Evolutionary conservation across 139 green algal species (phyloP).

Genomic region (Chlorella sp.): DNA sequence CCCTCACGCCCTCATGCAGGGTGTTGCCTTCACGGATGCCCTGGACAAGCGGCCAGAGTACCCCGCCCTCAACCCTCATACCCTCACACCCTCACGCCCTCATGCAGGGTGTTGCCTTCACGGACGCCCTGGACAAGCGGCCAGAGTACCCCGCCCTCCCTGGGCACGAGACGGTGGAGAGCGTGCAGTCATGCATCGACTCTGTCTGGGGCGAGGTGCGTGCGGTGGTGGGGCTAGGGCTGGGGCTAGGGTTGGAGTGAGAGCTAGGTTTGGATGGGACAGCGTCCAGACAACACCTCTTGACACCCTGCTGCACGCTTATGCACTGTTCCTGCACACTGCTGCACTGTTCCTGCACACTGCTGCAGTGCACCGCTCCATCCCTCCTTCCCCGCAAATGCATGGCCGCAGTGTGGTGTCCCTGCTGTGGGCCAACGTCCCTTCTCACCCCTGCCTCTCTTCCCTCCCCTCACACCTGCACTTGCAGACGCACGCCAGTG

Average conservation of each 20-base stretch:
- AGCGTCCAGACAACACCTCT: not conserved
- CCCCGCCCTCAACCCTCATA: conserved; percentile 11
- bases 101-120: conserved; percentile 46
- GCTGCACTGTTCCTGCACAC: not conserved
- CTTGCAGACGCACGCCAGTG: conserved; percentile 31
- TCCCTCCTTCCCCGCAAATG: not conserved
- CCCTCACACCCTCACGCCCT: not conserved
- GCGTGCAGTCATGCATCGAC: conserved; percentile 26
- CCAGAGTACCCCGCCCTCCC: conserved; percentile 29
- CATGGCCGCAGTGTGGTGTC: conserved; percentile 22
- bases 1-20: conserved; percentile 4
- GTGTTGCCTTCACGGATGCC: conserved; percentile 52
- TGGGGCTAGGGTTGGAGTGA: not conserved
- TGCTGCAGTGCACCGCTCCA: not conserved
- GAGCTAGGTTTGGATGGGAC: not conserved
- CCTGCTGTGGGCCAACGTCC: conserved; percentile 18
- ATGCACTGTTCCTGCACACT: not conserved
- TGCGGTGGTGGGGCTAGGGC: not conserved
- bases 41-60: conserved; percentile 34
- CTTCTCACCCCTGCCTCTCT: not conserved
- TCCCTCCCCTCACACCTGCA: not conserved
- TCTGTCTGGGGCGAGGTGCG: conserved; percentile 42
- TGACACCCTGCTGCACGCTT: not conserved
- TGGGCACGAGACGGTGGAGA: conserved; percentile 34
- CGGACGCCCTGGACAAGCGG: conserved; percentile 40